Evolutionary conservation across 2,329 filamentous ascomycete species (phyloP), one percentile per base, ranked within the genome.

Genomic region (Verticillium zaregamsianum): DNA sequence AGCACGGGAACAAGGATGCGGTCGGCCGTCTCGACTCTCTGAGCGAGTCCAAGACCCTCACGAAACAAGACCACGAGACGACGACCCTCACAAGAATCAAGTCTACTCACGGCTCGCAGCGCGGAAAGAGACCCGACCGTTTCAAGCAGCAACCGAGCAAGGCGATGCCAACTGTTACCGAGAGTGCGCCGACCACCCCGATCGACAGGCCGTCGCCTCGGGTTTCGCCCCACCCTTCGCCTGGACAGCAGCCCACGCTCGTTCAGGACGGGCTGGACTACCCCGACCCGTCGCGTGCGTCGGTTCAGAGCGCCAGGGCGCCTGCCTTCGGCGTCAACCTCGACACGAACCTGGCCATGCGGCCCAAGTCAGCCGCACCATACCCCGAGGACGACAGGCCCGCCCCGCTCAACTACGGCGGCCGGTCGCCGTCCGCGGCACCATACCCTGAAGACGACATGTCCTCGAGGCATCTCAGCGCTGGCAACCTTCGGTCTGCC

Each of bases 1-100:
- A 91, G 35, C 92, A 94, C 70, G 95, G 94, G 39, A 99, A 98
- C 76, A 90, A 91, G 68, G 95, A 99, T 75, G 95, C 95, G 14
- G 79, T 87, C 57, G 85, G 84, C 55, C 87, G 95, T 54, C 86
- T 99, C 62, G 91, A 97, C 57, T 93, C 91, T 58, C 88, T 99
- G 59, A 89, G 87, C 56, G 87, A 91, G 68, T 90, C 92, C 61
- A 92, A 92, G 75, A 91, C 91, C 3, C 81, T 98, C 56, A 96
- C 92, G 2, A 93, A 93, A 77, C 86, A 89, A 68, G 95, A 98
- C 70, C 95, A 99, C 73, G 94, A 98, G 74, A 92, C 93, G 61
- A 89, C 96, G 52, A 93, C 95, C 0, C 87, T 99, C 66, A 90
- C 87, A 58, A 87, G 90, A 59, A 98, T 99, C 79, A 96, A 90